Conservation (phyloP, 2,329 filamentous ascomycete genomes). For the Xylariaceae sp. region DNA sequence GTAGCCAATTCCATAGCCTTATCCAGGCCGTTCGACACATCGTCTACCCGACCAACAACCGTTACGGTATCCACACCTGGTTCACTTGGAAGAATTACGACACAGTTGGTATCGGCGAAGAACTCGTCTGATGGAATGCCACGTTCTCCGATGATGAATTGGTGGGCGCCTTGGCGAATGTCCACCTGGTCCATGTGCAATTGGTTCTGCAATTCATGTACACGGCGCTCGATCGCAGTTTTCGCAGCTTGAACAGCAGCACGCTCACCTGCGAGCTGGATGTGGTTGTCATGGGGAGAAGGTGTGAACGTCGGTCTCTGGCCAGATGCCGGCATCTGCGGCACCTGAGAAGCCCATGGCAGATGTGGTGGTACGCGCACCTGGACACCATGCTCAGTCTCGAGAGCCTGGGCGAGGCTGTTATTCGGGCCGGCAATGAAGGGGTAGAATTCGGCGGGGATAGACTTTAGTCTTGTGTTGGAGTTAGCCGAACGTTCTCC, state of each 20-base stretch:
- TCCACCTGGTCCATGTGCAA: constrained; percentile 79
- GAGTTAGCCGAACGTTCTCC: constrained; percentile 84
- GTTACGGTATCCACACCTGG: constrained; percentile 85
- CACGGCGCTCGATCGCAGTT: constrained; percentile 80
- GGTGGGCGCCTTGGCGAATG: constrained; percentile 86
- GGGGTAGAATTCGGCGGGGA: constrained; percentile 92
- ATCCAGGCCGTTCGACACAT: constrained; percentile 77
- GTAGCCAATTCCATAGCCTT: constrained; percentile 88
- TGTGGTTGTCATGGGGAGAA: constrained; percentile 75
- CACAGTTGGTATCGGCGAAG: constrained; percentile 87
- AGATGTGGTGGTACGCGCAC: constrained; percentile 85
- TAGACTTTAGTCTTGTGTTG: constrained; percentile 79
- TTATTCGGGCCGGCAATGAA: constrained; percentile 88
- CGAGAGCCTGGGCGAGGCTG: constrained; percentile 69
- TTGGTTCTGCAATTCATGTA: constrained; percentile 75
- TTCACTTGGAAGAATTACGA: constrained; percentile 79
- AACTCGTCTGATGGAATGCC: constrained; percentile 85
- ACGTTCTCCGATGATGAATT: constrained; percentile 90
- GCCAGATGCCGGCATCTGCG: constrained; percentile 65
- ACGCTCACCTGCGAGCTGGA: constrained; percentile 87
- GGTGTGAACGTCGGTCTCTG: constrained; percentile 74
- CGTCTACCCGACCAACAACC: constrained; percentile 79
- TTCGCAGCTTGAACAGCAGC: constrained; percentile 79
- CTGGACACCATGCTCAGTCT: constrained; percentile 76
- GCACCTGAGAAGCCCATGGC: constrained; percentile 74